Evolutionary conservation across 1,139 yeast species (phyloP).

Genomic region (Blastobotrys aristatus): DNA sequence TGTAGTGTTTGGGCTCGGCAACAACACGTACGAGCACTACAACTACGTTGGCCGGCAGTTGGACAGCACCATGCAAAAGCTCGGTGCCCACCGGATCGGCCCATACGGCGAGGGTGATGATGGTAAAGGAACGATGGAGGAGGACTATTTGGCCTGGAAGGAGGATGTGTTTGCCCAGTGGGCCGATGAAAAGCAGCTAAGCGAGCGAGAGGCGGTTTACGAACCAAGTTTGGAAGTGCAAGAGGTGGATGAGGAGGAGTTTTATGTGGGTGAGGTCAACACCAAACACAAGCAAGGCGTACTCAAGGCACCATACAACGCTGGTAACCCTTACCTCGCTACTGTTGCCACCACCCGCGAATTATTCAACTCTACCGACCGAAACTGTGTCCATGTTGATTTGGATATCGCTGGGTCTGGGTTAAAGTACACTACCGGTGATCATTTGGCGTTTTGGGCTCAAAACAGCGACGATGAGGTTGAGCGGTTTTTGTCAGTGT

Average conservation of each 20-base stretch:
- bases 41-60: conserved; percentile 75
- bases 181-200: conserved; percentile 59
- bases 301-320: conserved; percentile 74
- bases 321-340: conserved; percentile 79
- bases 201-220: conserved; percentile 71
- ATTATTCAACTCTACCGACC: conserved; percentile 58
- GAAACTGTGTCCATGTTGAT: conserved; percentile 88
- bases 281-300: conserved; percentile 50
- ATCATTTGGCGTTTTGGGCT: conserved; percentile 93
- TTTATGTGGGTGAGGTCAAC: conserved; percentile 84
- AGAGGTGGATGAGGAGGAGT: conserved; percentile 38
- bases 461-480: conserved; percentile 79
- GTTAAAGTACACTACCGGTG: conserved; percentile 88
- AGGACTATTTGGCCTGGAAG: conserved; percentile 91
- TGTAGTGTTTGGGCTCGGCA: conserved; percentile 86
- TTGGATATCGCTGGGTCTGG: conserved; percentile 73
- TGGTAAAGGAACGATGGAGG: conserved; percentile 91
- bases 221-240: conserved; percentile 63
- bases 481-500: conserved; percentile 54
- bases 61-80: conserved; percentile 44
- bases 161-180: conserved; percentile 64
- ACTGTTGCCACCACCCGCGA: conserved; percentile 59
- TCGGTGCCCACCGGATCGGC: conserved; percentile 72
- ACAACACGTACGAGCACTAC: conserved; percentile 86
- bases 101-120: conserved; percentile 89